Evolutionary conservation across 495 filamentous ascomycete genomes (phyloP).

Genomic region (Pyrenula aspistea): DNA sequence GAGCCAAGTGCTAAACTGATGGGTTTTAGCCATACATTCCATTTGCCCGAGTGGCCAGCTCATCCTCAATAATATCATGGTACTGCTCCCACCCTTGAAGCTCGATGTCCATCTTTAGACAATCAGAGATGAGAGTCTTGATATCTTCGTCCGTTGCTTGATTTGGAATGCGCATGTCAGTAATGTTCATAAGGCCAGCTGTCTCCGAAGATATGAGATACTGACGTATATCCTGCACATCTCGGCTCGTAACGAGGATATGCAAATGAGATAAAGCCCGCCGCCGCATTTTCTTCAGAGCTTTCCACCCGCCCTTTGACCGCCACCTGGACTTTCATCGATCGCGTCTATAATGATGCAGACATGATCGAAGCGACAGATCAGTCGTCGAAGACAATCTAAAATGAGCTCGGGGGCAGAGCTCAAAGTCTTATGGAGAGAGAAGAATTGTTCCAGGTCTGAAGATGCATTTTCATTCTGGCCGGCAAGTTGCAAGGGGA

Average conservation of each 20-base stretch:
- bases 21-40: conserved; percentile 20
- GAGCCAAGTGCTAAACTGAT: conserved; percentile 1
- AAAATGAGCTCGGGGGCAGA: conserved; percentile 8
- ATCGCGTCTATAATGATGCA: conserved; percentile 20
- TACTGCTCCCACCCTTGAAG: conserved; percentile 16
- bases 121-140: conserved; percentile 13
- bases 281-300: conserved; percentile 11
- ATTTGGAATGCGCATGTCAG: conserved; percentile 16
- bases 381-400: conserved; percentile 5
- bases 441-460: conserved; percentile 9
- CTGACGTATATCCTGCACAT: conserved; percentile 21
- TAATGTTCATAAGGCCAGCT: no score
- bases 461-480: conserved; percentile 11
- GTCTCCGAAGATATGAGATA: conserved; percentile 9
- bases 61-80: conserved; percentile 15
- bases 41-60: conserved; percentile 12
- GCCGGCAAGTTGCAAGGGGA: conserved; percentile 22
- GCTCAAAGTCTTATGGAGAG: conserved; percentile 1
- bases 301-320: conserved; percentile 11
- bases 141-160: conserved; percentile 18
- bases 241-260: conserved; percentile 25
- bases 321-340: conserved; percentile 19
- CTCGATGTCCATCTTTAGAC: conserved; percentile 14
- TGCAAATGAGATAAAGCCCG: conserved; percentile 17
- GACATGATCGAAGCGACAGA: conserved; percentile 8